These are phyloP conservation scores for Picocystis salinarum DNA, from an alignment of 139 green algal species.

Conservation along the genomic window DNA sequence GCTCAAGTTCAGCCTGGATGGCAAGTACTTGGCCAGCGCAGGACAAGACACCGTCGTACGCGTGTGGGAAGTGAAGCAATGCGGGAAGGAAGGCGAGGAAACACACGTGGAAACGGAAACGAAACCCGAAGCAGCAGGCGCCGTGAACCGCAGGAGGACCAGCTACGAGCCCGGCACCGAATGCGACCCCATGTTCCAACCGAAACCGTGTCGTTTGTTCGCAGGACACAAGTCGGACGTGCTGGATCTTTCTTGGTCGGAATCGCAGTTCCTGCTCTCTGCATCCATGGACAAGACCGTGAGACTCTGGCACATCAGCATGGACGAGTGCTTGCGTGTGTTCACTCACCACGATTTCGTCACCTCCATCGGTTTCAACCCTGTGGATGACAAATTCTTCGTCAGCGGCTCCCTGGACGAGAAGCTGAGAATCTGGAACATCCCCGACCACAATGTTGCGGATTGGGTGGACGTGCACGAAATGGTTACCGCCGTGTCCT, in stretches of 20 bases:
- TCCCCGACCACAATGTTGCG: conserved; percentile 46
- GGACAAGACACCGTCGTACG: conserved; percentile 62
- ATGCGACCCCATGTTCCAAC: conserved; percentile 3
- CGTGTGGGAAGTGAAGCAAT: conserved; percentile 40
- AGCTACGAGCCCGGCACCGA: background rate
- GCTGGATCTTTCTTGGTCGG: conserved; percentile 69
- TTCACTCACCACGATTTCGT: conserved; percentile 40
- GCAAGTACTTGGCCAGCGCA: conserved; percentile 53
- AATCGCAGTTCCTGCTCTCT: conserved; percentile 55
- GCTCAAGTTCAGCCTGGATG: conserved; percentile 43
- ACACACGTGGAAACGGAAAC: conserved; percentile 3
- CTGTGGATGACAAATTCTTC: conserved; percentile 58
- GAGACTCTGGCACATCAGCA: conserved; percentile 64
- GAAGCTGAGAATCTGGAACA: conserved; percentile 70
- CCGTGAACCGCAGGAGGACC: background rate
- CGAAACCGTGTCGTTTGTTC: conserved; percentile 16
- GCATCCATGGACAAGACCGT: conserved; percentile 73
- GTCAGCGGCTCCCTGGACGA: conserved; percentile 56
- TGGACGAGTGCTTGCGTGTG: conserved; percentile 40
- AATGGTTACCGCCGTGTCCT: conserved; percentile 70
- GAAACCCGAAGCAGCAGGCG: background rate
- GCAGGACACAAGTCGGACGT: conserved; percentile 48
- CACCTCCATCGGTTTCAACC: conserved; percentile 57
- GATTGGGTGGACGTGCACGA: conserved; percentile 62
- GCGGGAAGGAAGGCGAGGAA: conserved; percentile 6